Evolutionary conservation across 116 monocot genomes (phyloP), one percentile per base, ranked within the genome.

Genomic region (Dioscorea cayenensis): DNA sequence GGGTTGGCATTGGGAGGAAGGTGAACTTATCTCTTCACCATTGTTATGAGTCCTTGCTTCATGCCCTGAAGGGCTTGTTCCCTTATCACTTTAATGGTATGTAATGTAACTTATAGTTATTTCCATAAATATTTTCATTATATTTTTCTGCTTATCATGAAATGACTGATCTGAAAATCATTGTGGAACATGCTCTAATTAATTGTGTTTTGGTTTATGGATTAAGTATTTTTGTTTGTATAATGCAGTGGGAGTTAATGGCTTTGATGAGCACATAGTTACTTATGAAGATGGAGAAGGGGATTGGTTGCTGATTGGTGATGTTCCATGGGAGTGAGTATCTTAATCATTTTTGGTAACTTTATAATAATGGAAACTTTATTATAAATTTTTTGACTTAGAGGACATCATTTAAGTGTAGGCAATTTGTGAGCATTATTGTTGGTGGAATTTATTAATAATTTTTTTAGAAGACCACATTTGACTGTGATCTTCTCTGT

Each of bases 281-380:
- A 73, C 80, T 3, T 86, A 86, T 25, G 68, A 86, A 64, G 82
- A 79, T 38, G 83, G 62, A 22, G 79, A 79, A 19, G 85, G 85
- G 19, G 85, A 86, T 43, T 86, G 85, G 82, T 66, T 86, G 85
- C 67, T 82, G 35, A 72, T 82, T 17, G 85, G 85, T 61, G 85
- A 86, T 20, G 75, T 82, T 50, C 82, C 85, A 20, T 86, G 85
- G 85, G 78, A 82, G 85, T 86, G 76, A 70, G 85, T 73, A 19
- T 59, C 14, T 14, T 51, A 19, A 32, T 28, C 18, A 23, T 28
- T 12, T n/a, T 70, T 28, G 22, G 2, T 18, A 1, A 8, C 11
- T 28, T 32, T 28, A 51, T 51, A 14, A 48, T 28, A 51, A 13
- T 7, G 14, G 62, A 20, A 62, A 37, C 37, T 37, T 37, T 38